Percentiles rank a stretch among this genome's conserved stretches.
phyloP scores from a whole-genome alignment of 345 rosid genomes.

The Gossypium longicalyx region DNA sequence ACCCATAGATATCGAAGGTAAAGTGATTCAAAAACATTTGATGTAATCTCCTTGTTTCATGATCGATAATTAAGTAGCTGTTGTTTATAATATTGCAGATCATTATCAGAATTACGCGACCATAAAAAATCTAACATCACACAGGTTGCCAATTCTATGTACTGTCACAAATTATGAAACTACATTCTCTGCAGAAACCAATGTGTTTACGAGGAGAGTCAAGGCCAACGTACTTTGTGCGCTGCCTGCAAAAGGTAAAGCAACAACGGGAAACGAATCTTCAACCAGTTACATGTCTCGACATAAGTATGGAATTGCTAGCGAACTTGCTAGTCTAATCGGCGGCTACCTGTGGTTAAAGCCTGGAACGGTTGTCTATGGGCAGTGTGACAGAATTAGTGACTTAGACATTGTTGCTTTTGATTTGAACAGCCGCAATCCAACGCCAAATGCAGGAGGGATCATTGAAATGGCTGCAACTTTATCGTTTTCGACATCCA shows the following conservation, averaged over 20 bases:
- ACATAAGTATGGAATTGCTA: neutral
- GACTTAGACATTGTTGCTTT: slow-evolving; percentile 4
- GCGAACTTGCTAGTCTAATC: neutral
- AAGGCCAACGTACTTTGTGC: neutral
- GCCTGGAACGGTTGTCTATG: neutral
- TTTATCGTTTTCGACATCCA: neutral
- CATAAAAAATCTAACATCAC: neutral
- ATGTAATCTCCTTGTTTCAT: neutral
- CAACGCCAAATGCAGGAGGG: neutral
- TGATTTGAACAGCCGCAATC: neutral
- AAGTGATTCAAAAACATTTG: neutral
- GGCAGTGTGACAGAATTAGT: neutral
- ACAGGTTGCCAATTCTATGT: neutral
- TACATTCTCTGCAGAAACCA: neutral
- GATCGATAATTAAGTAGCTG: neutral
- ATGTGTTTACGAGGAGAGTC: neutral
- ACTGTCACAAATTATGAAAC: slow-evolving; percentile 5
- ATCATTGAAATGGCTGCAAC: slow-evolving; percentile 12
- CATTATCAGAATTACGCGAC: neutral
- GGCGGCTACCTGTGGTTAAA: neutral
- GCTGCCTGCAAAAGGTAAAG: neutral
- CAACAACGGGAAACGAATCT: neutral
- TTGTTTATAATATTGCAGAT: slow-evolving; percentile 1
- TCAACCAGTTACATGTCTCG: slow-evolving; percentile 5
- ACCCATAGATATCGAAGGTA: slow-evolving; percentile 7